Conservation (phyloP, 2,329 filamentous ascomycete genomes). For the Penicillium sp. region DNA sequence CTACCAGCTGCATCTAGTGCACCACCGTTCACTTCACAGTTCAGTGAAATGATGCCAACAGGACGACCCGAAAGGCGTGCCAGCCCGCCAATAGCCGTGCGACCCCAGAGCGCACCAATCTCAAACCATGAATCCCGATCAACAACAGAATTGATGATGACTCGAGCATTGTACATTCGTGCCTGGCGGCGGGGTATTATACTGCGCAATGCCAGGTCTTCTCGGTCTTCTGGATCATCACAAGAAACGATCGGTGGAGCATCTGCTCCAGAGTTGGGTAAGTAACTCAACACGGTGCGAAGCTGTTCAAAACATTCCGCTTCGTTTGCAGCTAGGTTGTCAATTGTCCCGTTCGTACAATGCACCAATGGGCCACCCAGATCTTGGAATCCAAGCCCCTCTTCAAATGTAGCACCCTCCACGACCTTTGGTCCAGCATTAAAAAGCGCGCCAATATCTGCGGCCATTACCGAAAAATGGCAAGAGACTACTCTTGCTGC, state of each 20-base stretch:
- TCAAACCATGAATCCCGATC: slow-evolving; percentile 62
- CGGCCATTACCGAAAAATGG: slow-evolving; percentile 67
- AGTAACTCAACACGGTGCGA: slow-evolving; percentile 55
- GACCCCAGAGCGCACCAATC: slow-evolving; percentile 64
- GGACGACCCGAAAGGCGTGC: slow-evolving; percentile 58
- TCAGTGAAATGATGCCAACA: slow-evolving; percentile 60
- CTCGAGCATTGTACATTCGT: slow-evolving; percentile 61
- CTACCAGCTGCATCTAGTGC: slow-evolving; percentile 61
- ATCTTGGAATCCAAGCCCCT: slow-evolving; percentile 59
- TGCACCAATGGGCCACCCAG: slow-evolving; percentile 63
- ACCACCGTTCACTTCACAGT: slow-evolving; percentile 62
- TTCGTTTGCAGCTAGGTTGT: slow-evolving; percentile 63
- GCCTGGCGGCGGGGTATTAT: slow-evolving; percentile 60
- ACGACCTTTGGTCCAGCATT: slow-evolving; percentile 66
- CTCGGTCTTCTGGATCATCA: slow-evolving; percentile 52
- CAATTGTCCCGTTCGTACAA: slow-evolving; percentile 66
- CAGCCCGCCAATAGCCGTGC: slow-evolving; percentile 61
- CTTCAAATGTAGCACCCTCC: slow-evolving; percentile 63
- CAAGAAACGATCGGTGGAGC: slow-evolving; percentile 52
- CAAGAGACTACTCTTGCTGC: slow-evolving; percentile 62
- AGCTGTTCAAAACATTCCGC: slow-evolving; percentile 63
- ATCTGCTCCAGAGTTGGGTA: slow-evolving; percentile 59
- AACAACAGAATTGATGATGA: slow-evolving; percentile 58
- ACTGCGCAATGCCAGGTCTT: slow-evolving; percentile 51
- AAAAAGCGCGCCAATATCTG: slow-evolving; percentile 61